Conservation (phyloP, 2,329 filamentous ascomycete genomes). For the Monilinia polystroma region DNA sequence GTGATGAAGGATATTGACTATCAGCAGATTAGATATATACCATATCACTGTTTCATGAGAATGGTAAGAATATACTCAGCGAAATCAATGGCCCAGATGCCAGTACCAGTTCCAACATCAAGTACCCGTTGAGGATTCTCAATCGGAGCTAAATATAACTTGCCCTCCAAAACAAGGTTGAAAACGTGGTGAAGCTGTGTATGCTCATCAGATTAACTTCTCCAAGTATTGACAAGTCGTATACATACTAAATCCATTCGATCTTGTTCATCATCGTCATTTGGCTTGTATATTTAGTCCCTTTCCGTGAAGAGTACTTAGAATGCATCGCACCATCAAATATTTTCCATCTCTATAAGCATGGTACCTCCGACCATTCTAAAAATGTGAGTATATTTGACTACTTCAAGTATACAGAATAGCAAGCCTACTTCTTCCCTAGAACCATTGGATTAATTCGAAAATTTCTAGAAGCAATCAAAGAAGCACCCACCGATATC, state of each 20-base stretch:
- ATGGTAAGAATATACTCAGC: slow-evolving; percentile 30
- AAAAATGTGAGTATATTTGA: slow-evolving; percentile 1
- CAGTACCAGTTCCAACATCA: slow-evolving; percentile 22
- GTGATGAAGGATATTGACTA: slow-evolving; percentile 34
- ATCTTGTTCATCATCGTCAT: slow-evolving; percentile 38
- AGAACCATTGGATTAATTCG: not conserved
- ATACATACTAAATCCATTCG: slow-evolving; percentile 31
- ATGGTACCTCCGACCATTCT: slow-evolving; percentile 45
- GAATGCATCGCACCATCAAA: slow-evolving; percentile 26
- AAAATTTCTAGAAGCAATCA: not conserved
- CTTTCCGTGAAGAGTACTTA: not conserved
- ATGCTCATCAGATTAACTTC: not conserved
- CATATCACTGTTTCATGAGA: slow-evolving; percentile 25
- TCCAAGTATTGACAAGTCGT: not conserved
- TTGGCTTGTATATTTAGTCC: slow-evolving; percentile 30
- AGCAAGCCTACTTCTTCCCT: slow-evolving; percentile 19
- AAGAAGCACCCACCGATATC: slow-evolving; percentile 21
- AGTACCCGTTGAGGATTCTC: slow-evolving; percentile 19
- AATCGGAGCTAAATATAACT: slow-evolving; percentile 11
- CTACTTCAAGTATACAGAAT: not conserved
- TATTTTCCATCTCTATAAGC: slow-evolving; percentile 38
- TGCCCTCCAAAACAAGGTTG: slow-evolving; percentile 9
- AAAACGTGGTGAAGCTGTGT: slow-evolving; percentile 21
- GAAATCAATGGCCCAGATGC: slow-evolving; percentile 23
- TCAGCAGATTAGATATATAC: slow-evolving; percentile 26